Evolutionary conservation across 1,284 basidiomycete genomes (phyloP), one percentile per base, ranked within the genome.

Genomic region (Schizophyllum commune): DNA sequence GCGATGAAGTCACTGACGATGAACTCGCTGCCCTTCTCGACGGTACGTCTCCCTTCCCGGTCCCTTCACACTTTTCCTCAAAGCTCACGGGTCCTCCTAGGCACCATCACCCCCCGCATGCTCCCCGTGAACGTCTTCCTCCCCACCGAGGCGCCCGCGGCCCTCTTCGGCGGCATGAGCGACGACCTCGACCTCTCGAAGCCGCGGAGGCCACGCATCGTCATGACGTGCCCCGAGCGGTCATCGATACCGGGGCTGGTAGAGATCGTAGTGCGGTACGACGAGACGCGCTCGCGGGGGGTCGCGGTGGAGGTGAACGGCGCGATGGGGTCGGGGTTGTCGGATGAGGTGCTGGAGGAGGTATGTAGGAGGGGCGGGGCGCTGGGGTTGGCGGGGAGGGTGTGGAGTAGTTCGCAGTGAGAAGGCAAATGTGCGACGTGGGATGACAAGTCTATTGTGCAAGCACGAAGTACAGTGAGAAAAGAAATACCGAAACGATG

Each of bases 91-190:
- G 20, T 20, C 51, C n/a, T 13, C n/a, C 59, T 61, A 86, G 84
- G 84, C 8, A 79, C 78, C 0, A 69, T 80, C 56, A 71, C 66
- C 6, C 84, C 84, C 0, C 77, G 73, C 34, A 81, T 80, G 67
- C 84, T 88, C 19, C 86, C 86, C 1, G 83, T 88, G 51, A 86
- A 83, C 63, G 73, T 88, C 15, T 78, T 76, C 63, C 70, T 87
- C 52, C 80, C 80, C 4, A 20, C 27, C 13, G 53, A 55, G 11
- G 39, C 39, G 9, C 39, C 39, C 39, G 39, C 39, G 17, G 68
- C 75, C 55, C 65, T 69, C 39, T 47, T 47, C 39, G 39, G 39
- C 55, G 27, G 27, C 27, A 27, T 27, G 27, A 68, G 70, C 61
- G 68, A 80, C 61, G 75, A 77, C 55, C 53, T 66, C 75, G 7